A percentile compares a stretch with the other conserved stretches of the same genome.
These are phyloP conservation scores for Fonsecaea nubica DNA, from an alignment of 2,329 filamentous ascomycete genomes.

Conservation along the genomic window DNA sequence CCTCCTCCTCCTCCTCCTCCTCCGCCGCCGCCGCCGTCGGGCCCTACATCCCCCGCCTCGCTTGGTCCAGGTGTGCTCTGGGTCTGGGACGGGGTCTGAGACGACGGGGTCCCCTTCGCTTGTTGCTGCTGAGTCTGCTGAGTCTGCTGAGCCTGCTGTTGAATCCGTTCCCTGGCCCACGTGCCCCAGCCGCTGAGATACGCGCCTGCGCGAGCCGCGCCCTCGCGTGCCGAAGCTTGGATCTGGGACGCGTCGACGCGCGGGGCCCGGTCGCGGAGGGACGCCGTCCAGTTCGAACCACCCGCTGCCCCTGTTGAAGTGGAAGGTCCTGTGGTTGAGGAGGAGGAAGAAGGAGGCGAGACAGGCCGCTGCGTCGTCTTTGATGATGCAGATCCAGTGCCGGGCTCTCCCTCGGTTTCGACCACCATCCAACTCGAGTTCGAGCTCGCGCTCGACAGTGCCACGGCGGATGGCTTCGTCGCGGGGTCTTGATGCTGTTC, in stretches of 20 bases:
- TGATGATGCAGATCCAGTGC: conserved; percentile 22
- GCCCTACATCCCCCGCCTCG: background rate
- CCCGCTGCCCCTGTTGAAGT: conserved; percentile 4
- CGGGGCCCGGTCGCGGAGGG: conserved; percentile 39
- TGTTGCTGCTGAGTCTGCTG: too few species aligned
- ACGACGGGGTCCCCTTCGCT: background rate
- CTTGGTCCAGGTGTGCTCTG: background rate
- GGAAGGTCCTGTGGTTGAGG: conserved; percentile 17
- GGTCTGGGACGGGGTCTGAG: background rate
- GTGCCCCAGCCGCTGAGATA: conserved; percentile 69
- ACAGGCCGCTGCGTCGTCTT: conserved; percentile 34
- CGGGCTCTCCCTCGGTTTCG: background rate
- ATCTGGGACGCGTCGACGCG: conserved; percentile 58
- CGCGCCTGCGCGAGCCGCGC: conserved; percentile 63
- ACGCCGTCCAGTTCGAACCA: conserved; percentile 41
- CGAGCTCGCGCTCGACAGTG: conserved; percentile 10
- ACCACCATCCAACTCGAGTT: conserved; percentile 12
- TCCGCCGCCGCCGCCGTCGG: background rate
- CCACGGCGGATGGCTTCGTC: background rate
- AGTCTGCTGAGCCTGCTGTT: conserved; percentile 20
- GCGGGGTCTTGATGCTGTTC: conserved; percentile 9
- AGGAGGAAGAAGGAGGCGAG: conserved; percentile 32
- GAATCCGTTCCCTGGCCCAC: conserved; percentile 59
- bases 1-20: conserved; percentile 1
- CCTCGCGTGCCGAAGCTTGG: conserved; percentile 62